Conservation (phyloP, 2,329 filamentous ascomycete species). For the Knoxdaviesia proteae region DNA sequence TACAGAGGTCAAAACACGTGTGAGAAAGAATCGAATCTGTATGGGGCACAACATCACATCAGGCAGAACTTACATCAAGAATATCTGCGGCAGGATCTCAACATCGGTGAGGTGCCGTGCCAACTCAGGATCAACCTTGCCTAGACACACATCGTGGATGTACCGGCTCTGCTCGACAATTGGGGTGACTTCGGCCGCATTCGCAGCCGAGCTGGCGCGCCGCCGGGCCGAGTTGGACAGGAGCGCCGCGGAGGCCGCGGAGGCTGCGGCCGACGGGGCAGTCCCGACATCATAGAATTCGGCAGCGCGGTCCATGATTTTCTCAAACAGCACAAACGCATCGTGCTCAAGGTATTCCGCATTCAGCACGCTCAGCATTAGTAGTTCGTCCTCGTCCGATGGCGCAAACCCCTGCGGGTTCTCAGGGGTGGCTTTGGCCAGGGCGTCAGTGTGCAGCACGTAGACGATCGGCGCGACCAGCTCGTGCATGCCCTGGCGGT, state of each 20-base stretch:
- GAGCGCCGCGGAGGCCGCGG: conserved; percentile 5
- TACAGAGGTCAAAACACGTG: conserved; percentile 11
- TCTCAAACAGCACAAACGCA: conserved; percentile 65
- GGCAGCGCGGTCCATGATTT: conserved; percentile 73
- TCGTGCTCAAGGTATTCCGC: conserved; percentile 68
- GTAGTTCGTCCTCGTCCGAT: conserved; percentile 13
- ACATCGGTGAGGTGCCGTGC: conserved; percentile 61
- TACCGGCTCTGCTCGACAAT: conserved; percentile 74
- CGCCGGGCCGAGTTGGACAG: no score
- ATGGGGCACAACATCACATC: no score
- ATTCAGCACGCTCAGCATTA: conserved; percentile 51
- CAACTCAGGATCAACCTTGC: conserved; percentile 63
- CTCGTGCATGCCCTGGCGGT: conserved; percentile 98
- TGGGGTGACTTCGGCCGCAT: conserved; percentile 18
- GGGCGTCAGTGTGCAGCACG: conserved; percentile 62
- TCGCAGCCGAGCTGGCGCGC: conserved; percentile 8
- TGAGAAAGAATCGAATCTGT: no score
- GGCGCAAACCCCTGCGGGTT: neutral
- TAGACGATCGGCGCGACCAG: conserved; percentile 75
- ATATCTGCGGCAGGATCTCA: conserved; percentile 89
- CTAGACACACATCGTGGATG: conserved; percentile 68
- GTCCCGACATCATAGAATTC: conserved; percentile 56
- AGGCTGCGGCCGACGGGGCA: conserved; percentile 14
- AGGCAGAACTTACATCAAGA: conserved; percentile 51
- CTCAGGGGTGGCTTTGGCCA: conserved; percentile 10